Conservation (phyloP, 805 yeast species). For the Pichia exigua region DNA sequence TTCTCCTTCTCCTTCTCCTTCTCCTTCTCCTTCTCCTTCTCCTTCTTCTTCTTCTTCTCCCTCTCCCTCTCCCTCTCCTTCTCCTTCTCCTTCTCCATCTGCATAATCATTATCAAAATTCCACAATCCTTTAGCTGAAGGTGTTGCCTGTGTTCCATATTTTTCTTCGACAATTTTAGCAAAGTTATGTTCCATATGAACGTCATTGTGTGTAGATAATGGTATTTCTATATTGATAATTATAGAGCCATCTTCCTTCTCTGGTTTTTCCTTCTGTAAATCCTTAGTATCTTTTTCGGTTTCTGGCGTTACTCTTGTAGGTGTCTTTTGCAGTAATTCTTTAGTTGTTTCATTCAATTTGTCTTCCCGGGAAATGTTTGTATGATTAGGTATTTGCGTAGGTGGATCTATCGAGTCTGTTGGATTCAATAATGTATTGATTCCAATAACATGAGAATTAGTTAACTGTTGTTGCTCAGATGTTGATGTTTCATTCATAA, state of each 20-base stretch:
- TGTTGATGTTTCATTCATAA: neutral
- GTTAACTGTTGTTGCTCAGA: neutral
- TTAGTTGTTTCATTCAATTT: neutral
- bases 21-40: conserved; percentile 33
- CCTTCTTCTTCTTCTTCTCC: conserved; percentile 18
- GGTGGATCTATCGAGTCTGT: neutral
- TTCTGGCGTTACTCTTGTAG: neutral
- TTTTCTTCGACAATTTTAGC: conserved; percentile 70
- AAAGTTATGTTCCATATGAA: conserved; percentile 65
- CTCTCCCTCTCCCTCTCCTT: neutral
- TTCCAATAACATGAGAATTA: neutral
- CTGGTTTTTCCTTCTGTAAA: neutral
- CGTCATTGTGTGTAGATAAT: conserved; percentile 35
- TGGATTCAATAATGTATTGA: neutral
- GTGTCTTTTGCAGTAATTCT: neutral
- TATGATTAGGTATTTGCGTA: neutral
- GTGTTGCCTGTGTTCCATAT: conserved; percentile 72
- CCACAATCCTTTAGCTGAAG: conserved; percentile 21
- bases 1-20: conserved; percentile 30
- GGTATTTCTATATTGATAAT: conserved; percentile 26
- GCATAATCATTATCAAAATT: conserved; percentile 44
- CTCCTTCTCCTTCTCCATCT: conserved; percentile 17
- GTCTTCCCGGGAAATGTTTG: neutral
- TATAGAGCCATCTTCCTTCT: neutral
- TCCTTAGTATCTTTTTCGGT: neutral